Conservation (phyloP, 768 basidiomycete genomes). For the Kwoniella botswanensis region DNA sequence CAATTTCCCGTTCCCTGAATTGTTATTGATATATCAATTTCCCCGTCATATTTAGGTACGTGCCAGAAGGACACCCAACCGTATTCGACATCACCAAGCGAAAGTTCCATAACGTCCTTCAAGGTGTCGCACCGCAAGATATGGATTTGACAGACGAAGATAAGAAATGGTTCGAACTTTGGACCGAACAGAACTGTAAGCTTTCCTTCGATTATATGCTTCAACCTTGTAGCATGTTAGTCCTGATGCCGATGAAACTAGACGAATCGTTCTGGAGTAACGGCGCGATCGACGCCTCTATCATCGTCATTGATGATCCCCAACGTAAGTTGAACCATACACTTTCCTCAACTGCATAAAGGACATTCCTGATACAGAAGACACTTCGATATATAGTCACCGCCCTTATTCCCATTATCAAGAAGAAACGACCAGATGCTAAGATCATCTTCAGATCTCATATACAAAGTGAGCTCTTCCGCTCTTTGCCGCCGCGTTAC, state of each 20-base stretch:
- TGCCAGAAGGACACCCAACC: slow-evolving; percentile 67
- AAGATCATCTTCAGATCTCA: slow-evolving; percentile 94
- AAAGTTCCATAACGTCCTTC: slow-evolving; percentile 64
- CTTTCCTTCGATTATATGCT: background rate
- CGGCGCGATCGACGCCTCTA: slow-evolving; percentile 73
- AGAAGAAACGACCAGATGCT: slow-evolving; percentile 77
- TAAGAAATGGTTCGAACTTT: slow-evolving; percentile 70
- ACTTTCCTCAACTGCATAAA: background rate
- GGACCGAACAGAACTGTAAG: slow-evolving; percentile 76
- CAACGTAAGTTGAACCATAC: slow-evolving; percentile 45
- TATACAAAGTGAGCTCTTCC: slow-evolving; percentile 69
- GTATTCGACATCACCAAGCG: slow-evolving; percentile 82
- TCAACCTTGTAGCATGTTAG: background rate
- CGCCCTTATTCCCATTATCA: slow-evolving; percentile 90
- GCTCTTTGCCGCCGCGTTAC: no score
- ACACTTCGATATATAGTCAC: slow-evolving; percentile 63
- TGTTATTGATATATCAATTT: background rate
- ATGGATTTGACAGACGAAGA: slow-evolving; percentile 78
- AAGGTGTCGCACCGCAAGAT: slow-evolving; percentile 83
- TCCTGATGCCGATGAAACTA: background rate
- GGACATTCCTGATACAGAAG: background rate
- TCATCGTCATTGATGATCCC: slow-evolving; percentile 78
- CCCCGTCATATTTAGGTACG: slow-evolving; percentile 68
- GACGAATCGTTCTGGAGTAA: slow-evolving; percentile 75
- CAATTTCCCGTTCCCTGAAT: no score